Evolutionary conservation across 148 eudicot genomes (phyloP), one percentile per base, ranked within the genome.

Genomic region (Fagopyrum tataricum): DNA sequence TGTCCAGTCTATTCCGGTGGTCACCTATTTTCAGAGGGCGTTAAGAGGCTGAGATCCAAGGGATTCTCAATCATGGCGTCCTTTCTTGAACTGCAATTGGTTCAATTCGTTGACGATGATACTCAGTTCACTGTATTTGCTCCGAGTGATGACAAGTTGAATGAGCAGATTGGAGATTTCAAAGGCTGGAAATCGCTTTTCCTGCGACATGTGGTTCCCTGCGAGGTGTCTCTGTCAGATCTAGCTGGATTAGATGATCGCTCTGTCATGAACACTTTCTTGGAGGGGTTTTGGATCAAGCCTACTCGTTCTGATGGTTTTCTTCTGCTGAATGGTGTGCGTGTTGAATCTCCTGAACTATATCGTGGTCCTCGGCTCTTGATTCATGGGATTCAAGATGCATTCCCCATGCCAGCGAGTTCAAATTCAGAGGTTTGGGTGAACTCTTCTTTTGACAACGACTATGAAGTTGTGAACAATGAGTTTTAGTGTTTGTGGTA

Each of bases 41-140:
- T 83, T 4, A 75, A 62, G 4, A 80, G 71, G 31, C 7, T 91
- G 78, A 84, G 87, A 43, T 69, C 90, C 2, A 71, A 79, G 15
- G 91, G 87, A 0, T 86, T 85, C 71, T 86, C 95, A 0, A 66
- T 80, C 1, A 82, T 87, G 79, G 90, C 97, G 10, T 78, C 85
- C 44, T 89, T 85, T 81, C 82, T 91, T 3, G 95, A 88, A n/a
- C 67, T 92, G 51, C 97, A 92, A 67, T 42, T 89, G 46, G 48
- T 72, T 11, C 85, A 79, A 9, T 70, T 80, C 41, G 14, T 51
- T 14, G 76, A 43, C 1, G 40, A 20, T 4, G 53, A 23, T 1
- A 44, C 69, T 58, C 49, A 39, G 4, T 76, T 85, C 67, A 88
- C 97, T 0, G 81, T 85, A 9, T 87, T 91, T n/a, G 91, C 92